A percentile compares a stretch with the other conserved stretches of the same genome.
phyloP scores from a whole-genome alignment of 805 yeast species.

The Candida fluviatilis region DNA sequence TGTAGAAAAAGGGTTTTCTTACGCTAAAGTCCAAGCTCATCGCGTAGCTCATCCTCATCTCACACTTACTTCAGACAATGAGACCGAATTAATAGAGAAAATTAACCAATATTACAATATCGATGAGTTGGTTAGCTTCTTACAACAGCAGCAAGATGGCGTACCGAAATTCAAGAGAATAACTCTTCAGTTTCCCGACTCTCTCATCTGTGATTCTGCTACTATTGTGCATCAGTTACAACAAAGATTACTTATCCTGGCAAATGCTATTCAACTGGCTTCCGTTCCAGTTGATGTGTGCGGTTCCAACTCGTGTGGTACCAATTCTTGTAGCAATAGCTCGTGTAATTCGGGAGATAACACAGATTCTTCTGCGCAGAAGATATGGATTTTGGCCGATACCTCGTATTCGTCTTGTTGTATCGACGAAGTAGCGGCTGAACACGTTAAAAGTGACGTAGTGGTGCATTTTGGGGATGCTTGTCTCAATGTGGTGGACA shows the following conservation, averaged over 20 bases:
- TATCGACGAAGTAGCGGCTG: slow-evolving; percentile 95
- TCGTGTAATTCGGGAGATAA: neutral
- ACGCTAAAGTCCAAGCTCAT: slow-evolving; percentile 2
- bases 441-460: slow-evolving; percentile 80
- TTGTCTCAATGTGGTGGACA: slow-evolving; percentile 75
- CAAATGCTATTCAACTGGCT: neutral
- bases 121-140: slow-evolving; percentile 39
- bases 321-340: neutral
- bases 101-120: slow-evolving; percentile 55
- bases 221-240: slow-evolving; percentile 57
- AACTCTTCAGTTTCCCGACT: slow-evolving; percentile 90
- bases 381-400: slow-evolving; percentile 79
- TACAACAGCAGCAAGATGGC: slow-evolving; percentile 26
- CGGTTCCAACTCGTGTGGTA: neutral
- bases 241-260: slow-evolving; percentile 20
- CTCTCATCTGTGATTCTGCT: slow-evolving; percentile 72
- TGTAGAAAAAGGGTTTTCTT: slow-evolving; percentile 3
- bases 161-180: slow-evolving; percentile 41
- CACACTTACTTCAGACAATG: slow-evolving; percentile 6
- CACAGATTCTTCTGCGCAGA: neutral
- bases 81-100: slow-evolving; percentile 22
- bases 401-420: slow-evolving; percentile 95
- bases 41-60: slow-evolving; percentile 4
- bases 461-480: slow-evolving; percentile 95
- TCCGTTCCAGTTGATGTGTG: neutral